A percentile compares a stretch with the other conserved stretches of the same genome.
Evolutionary conservation across 495 filamentous ascomycete genomes (phyloP).

Genomic region (Neurospora sp.): DNA sequence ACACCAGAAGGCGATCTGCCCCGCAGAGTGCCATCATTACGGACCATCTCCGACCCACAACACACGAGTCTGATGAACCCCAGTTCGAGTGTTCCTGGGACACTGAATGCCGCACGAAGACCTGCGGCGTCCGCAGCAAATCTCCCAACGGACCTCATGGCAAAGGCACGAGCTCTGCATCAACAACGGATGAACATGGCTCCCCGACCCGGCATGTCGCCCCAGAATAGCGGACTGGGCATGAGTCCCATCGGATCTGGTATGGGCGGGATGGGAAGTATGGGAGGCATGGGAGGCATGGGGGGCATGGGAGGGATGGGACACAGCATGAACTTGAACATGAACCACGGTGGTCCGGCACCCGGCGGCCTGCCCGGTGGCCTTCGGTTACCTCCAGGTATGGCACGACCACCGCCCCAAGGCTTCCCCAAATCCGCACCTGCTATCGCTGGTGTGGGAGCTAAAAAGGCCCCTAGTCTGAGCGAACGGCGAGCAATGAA

Average conservation of each 20-base stretch:
- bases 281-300: background rate
- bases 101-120: conserved; percentile 51
- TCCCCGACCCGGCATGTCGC: conserved; percentile 6
- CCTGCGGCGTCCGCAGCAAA: conserved; percentile 35
- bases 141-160: conserved; percentile 71
- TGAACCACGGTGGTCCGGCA: conserved; percentile 3
- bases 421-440: conserved; percentile 41
- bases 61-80: conserved; percentile 48
- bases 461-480: conserved; percentile 21
- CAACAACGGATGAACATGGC: conserved; percentile 26
- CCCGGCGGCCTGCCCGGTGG: conserved; percentile 24
- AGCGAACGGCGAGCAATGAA: conserved; percentile 34
- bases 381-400: conserved; percentile 31
- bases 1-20: conserved; percentile 16
- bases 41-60: conserved; percentile 46
- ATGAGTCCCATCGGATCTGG: conserved; percentile 2
- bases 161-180: conserved; percentile 57
- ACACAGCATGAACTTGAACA: conserved; percentile 1
- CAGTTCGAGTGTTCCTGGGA: conserved; percentile 72
- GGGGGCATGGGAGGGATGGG: background rate
- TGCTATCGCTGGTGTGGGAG: conserved; percentile 19
- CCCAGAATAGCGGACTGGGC: conserved; percentile 1
- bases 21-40: conserved; percentile 43
- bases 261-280: conserved; percentile 2
- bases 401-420: conserved; percentile 31